Percentiles rank a stretch among this genome's conserved stretches.
These are phyloP conservation scores for Pseudodiploospora longispora DNA, from an alignment of 2,329 filamentous ascomycete species.

Conservation along the genomic window DNA sequence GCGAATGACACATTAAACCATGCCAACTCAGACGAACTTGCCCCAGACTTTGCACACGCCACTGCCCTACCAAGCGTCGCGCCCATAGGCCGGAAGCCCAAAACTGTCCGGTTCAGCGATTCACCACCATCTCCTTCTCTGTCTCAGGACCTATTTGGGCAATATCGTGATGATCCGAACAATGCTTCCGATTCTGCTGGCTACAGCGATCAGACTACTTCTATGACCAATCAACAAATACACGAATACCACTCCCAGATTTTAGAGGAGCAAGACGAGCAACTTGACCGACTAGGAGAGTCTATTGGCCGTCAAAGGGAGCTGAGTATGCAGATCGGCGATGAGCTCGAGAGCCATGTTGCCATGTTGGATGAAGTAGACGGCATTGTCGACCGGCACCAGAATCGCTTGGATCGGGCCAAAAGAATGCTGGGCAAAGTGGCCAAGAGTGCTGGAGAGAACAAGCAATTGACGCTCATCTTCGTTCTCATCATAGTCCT, in stretches of 20 bases:
- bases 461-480: constrained; percentile 78
- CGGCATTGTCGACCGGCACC: constrained; percentile 71
- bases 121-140: constrained; percentile 33
- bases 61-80: constrained; percentile 29
- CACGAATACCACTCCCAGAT: constrained; percentile 76
- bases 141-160: constrained; percentile 39
- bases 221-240: constrained; percentile 74
- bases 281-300: constrained; percentile 80
- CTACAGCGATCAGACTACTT: constrained; percentile 50
- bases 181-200: constrained; percentile 42
- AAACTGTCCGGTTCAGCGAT: constrained; percentile 84
- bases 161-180: constrained; percentile 62
- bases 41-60: constrained; percentile 56
- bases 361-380: constrained; percentile 86
- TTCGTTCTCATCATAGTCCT: constrained; percentile 76
- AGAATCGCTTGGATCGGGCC: constrained; percentile 66
- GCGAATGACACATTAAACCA: constrained; percentile 44
- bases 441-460: constrained; percentile 67
- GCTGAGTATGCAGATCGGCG: constrained; percentile 89
- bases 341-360: constrained; percentile 88
- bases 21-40: constrained; percentile 57
- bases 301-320: constrained; percentile 85
- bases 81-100: constrained; percentile 33
- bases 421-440: constrained; percentile 64
- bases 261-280: constrained; percentile 82